phyloP scores from a whole-genome alignment of 2,329 filamentous ascomycete species.

The Bipolaris cookei region DNA sequence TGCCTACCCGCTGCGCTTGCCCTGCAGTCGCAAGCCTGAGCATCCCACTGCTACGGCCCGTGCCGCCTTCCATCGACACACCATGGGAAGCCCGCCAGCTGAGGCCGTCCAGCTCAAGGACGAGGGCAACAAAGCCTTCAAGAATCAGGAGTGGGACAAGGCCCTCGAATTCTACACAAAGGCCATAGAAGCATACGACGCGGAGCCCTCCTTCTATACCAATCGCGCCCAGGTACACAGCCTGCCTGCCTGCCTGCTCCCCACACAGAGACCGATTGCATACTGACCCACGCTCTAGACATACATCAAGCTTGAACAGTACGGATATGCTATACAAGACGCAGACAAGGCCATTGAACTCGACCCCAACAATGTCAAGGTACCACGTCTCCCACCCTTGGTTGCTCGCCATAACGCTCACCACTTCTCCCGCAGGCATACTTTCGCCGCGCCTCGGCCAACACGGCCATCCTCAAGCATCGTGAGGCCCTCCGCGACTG shows the following conservation, averaged over 20 bases:
- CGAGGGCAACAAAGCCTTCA: constrained; percentile 92
- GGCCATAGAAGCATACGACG: constrained; percentile 82
- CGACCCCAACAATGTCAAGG: constrained; percentile 87
- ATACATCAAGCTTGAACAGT: constrained; percentile 93
- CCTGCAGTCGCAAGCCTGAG: constrained; percentile 16
- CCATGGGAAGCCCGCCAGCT: constrained; percentile 58
- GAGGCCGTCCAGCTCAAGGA: constrained; percentile 86
- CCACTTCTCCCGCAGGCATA: constrained; percentile 69
- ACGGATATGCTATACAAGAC: constrained; percentile 90
- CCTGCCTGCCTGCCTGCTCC: constrained; percentile 27
- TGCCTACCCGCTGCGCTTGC: constrained; percentile 28
- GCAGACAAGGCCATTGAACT: constrained; percentile 90
- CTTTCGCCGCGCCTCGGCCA: constrained; percentile 89
- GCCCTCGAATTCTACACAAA: constrained; percentile 85
- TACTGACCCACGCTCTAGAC: constrained; percentile 62
- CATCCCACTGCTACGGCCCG: constrained; percentile 17
- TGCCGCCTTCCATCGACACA: constrained; percentile 21
- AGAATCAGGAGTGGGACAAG: constrained; percentile 80
- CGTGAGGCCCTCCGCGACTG: constrained; percentile 91
- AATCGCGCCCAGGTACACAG: constrained; percentile 87
- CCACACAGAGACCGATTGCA: constrained; percentile 28
- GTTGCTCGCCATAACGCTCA: constrained; percentile 9
- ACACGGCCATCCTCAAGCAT: constrained; percentile 87
- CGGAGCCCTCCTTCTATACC: constrained; percentile 88
- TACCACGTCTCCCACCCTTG: constrained; percentile 45